phyloP scores from a whole-genome alignment of 2,329 filamentous ascomycete species.

The Cadophora sp. region DNA sequence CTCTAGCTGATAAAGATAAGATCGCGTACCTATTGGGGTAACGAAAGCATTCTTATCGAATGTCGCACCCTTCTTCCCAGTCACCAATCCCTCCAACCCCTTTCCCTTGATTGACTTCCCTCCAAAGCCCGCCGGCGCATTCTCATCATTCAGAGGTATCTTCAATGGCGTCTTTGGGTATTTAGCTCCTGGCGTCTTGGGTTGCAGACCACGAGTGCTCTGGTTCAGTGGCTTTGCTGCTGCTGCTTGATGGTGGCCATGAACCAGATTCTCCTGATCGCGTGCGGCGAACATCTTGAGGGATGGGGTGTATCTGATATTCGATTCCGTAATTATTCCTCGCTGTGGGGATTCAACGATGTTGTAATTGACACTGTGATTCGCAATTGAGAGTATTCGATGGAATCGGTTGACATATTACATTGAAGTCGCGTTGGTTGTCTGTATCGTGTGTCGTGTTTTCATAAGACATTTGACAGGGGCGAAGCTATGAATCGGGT shows the following conservation, averaged over 20 bases:
- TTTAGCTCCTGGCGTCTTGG: conserved; percentile 81
- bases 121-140: conserved; percentile 65
- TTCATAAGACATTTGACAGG: neutral
- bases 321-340: neutral
- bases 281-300: conserved; percentile 74
- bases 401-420: conserved; percentile 15
- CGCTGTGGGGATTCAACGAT: neutral
- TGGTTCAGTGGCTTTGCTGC: conserved; percentile 77
- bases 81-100: conserved; percentile 62
- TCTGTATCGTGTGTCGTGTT: neutral
- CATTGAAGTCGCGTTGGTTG: conserved; percentile 20
- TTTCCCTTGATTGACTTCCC: conserved; percentile 65
- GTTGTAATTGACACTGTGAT: neutral
- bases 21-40: conserved; percentile 77
- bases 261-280: conserved; percentile 88
- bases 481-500: conserved; percentile 1
- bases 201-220: conserved; percentile 62
- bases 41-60: conserved; percentile 70
- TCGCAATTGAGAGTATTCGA: conserved; percentile 18
- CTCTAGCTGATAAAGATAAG: neutral
- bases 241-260: conserved; percentile 73
- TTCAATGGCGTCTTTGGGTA: conserved; percentile 85
- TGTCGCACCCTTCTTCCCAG: conserved; percentile 57
- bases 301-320: conserved; percentile 23
- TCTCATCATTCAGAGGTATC: conserved; percentile 83